phyloP scores from a whole-genome alignment of 768 basidiomycete genomes.

The Kwoniella europaea region DNA sequence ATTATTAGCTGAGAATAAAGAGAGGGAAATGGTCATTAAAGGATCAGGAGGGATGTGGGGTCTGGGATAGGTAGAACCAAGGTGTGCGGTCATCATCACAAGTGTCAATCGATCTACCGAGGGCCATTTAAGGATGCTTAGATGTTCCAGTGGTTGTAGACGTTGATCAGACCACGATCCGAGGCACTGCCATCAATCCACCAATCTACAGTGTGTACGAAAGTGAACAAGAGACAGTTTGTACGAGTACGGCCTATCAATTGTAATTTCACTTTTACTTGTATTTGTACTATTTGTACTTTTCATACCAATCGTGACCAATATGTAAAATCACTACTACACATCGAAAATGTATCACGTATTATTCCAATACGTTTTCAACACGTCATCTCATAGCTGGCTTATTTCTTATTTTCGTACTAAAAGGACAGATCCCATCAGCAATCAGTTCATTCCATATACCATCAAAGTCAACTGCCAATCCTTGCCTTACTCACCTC shows the following conservation, averaged over 20 bases:
- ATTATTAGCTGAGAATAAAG: conserved; percentile 49
- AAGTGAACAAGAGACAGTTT: no score
- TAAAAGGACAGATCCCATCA: not conserved
- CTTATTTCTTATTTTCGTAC: conserved; percentile 16
- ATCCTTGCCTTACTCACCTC: conserved; percentile 44
- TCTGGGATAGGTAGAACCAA: conserved; percentile 29
- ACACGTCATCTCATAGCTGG: not conserved
- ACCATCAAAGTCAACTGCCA: not conserved
- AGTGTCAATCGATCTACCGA: no score
- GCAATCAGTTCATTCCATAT: not conserved
- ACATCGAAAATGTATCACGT: not conserved
- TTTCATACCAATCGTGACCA: no score
- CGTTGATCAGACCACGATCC: no score
- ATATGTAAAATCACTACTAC: not conserved
- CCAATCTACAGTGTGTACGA: no score
- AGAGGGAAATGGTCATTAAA: conserved; percentile 24
- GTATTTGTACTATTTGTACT: no score
- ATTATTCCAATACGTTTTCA: no score
- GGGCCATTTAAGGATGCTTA: no score
- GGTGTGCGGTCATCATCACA: not conserved
- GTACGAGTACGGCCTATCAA: no score
- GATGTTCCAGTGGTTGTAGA: no score
- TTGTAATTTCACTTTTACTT: no score
- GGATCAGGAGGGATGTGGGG: conserved; percentile 34
- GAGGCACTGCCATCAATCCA: no score